Base-by-base conservation (phyloP, 2,329 filamentous ascomycete species). In the Pyricularia grisea region DNA sequence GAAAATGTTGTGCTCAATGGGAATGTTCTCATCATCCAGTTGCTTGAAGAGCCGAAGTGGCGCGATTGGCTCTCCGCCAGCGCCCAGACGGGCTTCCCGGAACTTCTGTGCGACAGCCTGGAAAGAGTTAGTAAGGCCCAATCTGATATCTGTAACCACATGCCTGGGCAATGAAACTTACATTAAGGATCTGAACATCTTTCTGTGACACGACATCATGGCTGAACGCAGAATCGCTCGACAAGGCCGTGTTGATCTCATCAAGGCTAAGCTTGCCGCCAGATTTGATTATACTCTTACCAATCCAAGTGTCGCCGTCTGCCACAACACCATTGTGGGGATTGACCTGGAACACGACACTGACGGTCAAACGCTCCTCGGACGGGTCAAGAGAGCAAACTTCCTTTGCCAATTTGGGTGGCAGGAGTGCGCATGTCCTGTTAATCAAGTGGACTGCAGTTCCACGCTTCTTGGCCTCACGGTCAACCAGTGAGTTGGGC, bases 11-110 rank as follows among this genome's bases (percentile, higher is more conserved):
- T 93, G 88, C 81, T 97, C 93, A 60, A 98, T 94, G 2, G 94
- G 95, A 68, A 97, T 93, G 78, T 98, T 98, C 84, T 99, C 95
- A 74, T 99, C 95, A 74, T 99, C 95, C 60, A 98, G 86, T 80
- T 97, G 94, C 79, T 97, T 93, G 71, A 98, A 84, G 65, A 99
- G 86, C 69, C 95, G 91, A 68, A 99, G 87, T 60, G 94, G 90
- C 42, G 94, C 91, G 74, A 97, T 92, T 14, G 91, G 88, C 72
- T 91, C 88, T 63, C 88, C 88, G 50, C 91, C 90, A 68, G 93
- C 90, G 69, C 91, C 92, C 70, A 97, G 91, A 70, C 95, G 91
- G 67, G 88, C 85, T 80, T 97, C 92, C 63, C 93, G 91, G 85
- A 98, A 96, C 79, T 95, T 97, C 76, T 93, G 91, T 5, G 93